A percentile compares a stretch with the other conserved stretches of the same genome.
These are phyloP conservation scores for Cardamine chenopodiifolia DNA, from an alignment of 345 rosid species.

Conservation along the genomic window DNA sequence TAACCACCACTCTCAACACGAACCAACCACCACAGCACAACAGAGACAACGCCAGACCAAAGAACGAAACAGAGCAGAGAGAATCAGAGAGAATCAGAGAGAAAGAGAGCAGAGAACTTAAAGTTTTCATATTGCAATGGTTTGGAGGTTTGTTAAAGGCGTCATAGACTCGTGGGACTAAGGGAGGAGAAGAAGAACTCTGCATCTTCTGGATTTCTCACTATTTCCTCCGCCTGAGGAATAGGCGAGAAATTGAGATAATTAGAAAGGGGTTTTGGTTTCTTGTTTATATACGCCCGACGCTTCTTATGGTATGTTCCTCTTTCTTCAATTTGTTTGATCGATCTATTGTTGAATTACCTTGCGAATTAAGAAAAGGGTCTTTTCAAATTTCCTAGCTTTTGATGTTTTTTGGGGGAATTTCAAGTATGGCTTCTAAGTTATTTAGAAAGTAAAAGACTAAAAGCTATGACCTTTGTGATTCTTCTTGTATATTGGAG, in stretches of 20 bases:
- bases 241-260: conserved; percentile 26
- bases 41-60: not conserved
- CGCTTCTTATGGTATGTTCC: conserved; percentile 38
- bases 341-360: conserved; percentile 28
- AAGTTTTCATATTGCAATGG: conserved; percentile 46
- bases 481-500: not conserved
- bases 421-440: conserved; percentile 1
- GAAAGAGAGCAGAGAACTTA: not conserved
- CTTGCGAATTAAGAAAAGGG: conserved; percentile 36
- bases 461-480: conserved; percentile 26
- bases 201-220: conserved; percentile 40
- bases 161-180: conserved; percentile 56
- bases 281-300: not conserved
- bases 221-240: conserved; percentile 37
- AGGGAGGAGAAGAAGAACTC: conserved; percentile 47
- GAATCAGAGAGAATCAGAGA: not conserved
- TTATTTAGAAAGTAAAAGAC: not conserved
- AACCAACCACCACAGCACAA: not conserved
- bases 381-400: conserved; percentile 42
- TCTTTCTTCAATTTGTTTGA: not conserved
- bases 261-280: too few relatives aligned
- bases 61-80: not conserved
- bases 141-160: conserved; percentile 57
- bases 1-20: conserved; percentile 5
- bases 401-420: not conserved